phyloP scores from a whole-genome alignment of 108 stramenopile species.

The Nitzschia putrida region DNA sequence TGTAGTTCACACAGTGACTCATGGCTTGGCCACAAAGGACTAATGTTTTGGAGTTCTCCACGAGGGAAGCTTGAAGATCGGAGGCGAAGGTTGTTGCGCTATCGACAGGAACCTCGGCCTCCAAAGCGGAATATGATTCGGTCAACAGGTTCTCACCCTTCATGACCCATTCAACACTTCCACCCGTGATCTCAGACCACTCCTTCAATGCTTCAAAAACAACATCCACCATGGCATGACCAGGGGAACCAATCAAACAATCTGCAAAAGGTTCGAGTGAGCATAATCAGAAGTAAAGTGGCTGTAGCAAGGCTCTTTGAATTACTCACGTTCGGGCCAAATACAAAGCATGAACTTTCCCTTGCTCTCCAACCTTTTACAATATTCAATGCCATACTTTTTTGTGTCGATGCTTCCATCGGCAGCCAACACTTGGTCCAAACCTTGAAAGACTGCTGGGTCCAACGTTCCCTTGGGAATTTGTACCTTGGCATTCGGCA shows the following conservation, averaged over 20 bases:
- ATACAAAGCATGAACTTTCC: slow-evolving; percentile 80
- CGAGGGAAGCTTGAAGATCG: slow-evolving; percentile 22
- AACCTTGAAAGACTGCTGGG: slow-evolving; percentile 24
- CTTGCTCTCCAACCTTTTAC: slow-evolving; percentile 58
- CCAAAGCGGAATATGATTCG: slow-evolving; percentile 89
- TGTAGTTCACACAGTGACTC: slow-evolving; percentile 95
- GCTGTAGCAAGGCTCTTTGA: no score
- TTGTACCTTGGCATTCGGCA: slow-evolving; percentile 47
- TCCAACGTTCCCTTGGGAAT: slow-evolving; percentile 24
- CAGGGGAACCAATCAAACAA: slow-evolving; percentile 83
- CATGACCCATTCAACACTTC: slow-evolving; percentile 64
- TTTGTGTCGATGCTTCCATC: slow-evolving; percentile 41
- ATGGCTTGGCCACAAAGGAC: slow-evolving; percentile 91
- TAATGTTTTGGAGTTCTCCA: slow-evolving; percentile 58
- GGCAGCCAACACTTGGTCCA: slow-evolving; percentile 14
- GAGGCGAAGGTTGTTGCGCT: slow-evolving; percentile 26
- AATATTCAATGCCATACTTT: slow-evolving; percentile 66
- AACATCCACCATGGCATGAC: slow-evolving; percentile 63
- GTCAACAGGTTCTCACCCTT: slow-evolving; percentile 90
- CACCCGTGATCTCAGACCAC: slow-evolving; percentile 64
- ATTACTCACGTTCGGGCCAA: slow-evolving; percentile 85
- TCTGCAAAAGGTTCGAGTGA: slow-evolving; percentile 38
- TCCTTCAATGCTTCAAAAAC: slow-evolving; percentile 64
- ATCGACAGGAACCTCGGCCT: slow-evolving; percentile 85
- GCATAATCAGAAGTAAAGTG: no score